phyloP scores from a whole-genome alignment of 805 yeast genomes.

The Starmerella vaccinii region DNA sequence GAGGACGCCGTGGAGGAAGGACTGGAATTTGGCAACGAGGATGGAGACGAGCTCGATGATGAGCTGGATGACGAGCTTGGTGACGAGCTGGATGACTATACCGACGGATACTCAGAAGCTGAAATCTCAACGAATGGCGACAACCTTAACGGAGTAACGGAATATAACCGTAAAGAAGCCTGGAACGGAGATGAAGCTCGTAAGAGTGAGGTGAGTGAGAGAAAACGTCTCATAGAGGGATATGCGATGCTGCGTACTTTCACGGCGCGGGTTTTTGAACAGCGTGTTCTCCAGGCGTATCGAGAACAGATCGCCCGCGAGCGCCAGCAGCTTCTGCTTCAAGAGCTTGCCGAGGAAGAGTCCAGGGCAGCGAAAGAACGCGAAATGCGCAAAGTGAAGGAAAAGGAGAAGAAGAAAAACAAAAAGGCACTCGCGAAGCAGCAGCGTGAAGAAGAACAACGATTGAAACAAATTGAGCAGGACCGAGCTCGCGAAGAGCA shows the following conservation, averaged over 20 bases:
- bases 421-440: constrained; percentile 34
- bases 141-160: constrained; percentile 27
- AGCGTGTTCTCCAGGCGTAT: constrained; percentile 62
- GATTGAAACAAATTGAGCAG: constrained; percentile 30
- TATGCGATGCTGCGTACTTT: constrained; percentile 70
- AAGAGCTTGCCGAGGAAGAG: constrained; percentile 30
- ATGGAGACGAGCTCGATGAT: constrained; percentile 17
- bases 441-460: constrained; percentile 35
- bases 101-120: constrained; percentile 1
- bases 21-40: constrained; percentile 19
- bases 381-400: constrained; percentile 31
- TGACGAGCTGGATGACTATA: constrained; percentile 11
- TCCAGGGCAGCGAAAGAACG: constrained; percentile 24
- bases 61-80: constrained; percentile 21
- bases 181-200: constrained; percentile 22
- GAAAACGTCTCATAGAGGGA: constrained; percentile 61
- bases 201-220: constrained; percentile 29
- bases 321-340: constrained; percentile 33
- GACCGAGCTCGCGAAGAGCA: constrained; percentile 26
- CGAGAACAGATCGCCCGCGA: constrained; percentile 75
- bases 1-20: constrained; percentile 6
- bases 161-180: constrained; percentile 29
- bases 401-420: constrained; percentile 36
- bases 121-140: constrained; percentile 8
- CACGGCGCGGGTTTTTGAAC: constrained; percentile 67